These are phyloP conservation scores for Phialocephala subalpina DNA, from an alignment of 2,329 filamentous ascomycete species.

Conservation along the genomic window DNA sequence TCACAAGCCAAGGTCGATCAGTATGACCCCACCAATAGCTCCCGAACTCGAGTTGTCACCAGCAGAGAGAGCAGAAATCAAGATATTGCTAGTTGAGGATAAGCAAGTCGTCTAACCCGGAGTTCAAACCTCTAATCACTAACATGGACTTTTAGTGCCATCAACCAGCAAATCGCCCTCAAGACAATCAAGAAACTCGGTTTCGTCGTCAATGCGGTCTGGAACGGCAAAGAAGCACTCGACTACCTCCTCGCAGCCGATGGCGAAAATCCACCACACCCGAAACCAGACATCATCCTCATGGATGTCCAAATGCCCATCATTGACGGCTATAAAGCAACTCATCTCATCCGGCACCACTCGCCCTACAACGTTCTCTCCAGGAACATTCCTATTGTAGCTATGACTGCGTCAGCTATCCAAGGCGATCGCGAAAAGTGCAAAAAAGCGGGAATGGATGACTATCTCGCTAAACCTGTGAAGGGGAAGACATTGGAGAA, in stretches of 20 bases:
- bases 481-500: conserved; percentile 72
- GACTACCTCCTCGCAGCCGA: conserved; percentile 71
- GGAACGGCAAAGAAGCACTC: conserved; percentile 82
- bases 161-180: conserved; percentile 79
- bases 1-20: conserved; percentile 28
- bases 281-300: conserved; percentile 73
- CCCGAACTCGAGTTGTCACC: conserved; percentile 58
- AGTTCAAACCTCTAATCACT: neutral
- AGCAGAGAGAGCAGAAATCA: conserved; percentile 67
- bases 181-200: conserved; percentile 78
- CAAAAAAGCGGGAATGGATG: conserved; percentile 77
- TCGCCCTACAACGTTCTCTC: conserved; percentile 67
- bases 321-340: conserved; percentile 80
- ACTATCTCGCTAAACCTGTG: conserved; percentile 78
- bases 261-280: conserved; percentile 34
- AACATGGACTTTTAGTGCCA: conserved; percentile 50
- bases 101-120: conserved; percentile 60
- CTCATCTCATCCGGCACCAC: conserved; percentile 75
- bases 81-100: conserved; percentile 83
- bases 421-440: conserved; percentile 81
- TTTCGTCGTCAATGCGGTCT: conserved; percentile 74
- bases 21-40: conserved; percentile 42
- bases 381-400: conserved; percentile 74
- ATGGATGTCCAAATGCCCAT: conserved; percentile 83
- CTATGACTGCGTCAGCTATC: conserved; percentile 84